A percentile compares a stretch with the other conserved stretches of the same genome.
phyloP scores from a whole-genome alignment of 768 basidiomycete species.

The Obba rivulosa region DNA sequence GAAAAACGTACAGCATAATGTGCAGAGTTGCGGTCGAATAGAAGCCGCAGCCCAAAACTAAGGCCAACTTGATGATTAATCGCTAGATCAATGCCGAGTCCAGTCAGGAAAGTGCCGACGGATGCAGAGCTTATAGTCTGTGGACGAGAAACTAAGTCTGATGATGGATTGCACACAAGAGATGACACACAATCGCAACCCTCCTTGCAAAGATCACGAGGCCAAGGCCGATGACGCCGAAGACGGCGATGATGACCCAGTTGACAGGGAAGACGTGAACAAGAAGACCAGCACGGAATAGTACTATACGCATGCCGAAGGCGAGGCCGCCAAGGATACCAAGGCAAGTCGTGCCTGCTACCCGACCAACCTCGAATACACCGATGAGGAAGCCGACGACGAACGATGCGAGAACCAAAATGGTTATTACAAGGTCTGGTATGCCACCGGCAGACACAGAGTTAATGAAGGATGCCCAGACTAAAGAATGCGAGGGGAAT shows the following conservation, averaged over 20 bases:
- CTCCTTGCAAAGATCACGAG: not conserved
- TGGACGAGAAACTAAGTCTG: not conserved
- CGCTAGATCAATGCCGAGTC: conserved; percentile 51
- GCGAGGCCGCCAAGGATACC: conserved; percentile 53
- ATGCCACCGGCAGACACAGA: conserved; percentile 43
- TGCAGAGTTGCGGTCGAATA: conserved; percentile 57
- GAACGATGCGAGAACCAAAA: conserved; percentile 46
- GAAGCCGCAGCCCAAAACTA: conserved; percentile 56
- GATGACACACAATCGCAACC: not conserved
- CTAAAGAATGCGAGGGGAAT: conserved; percentile 23
- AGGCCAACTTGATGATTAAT: conserved; percentile 55
- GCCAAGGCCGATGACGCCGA: conserved; percentile 37
- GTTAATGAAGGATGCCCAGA: conserved; percentile 62
- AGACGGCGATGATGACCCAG: conserved; percentile 47
- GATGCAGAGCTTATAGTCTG: conserved; percentile 42
- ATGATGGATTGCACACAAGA: not conserved
- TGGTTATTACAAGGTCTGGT: conserved; percentile 45
- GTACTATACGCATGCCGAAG: conserved; percentile 47
- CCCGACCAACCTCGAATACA: conserved; percentile 43
- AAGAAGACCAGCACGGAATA: conserved; percentile 47
- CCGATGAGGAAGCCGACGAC: conserved; percentile 47
- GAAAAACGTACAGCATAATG: conserved; percentile 43
- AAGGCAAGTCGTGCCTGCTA: conserved; percentile 41
- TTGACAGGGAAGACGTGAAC: conserved; percentile 37
- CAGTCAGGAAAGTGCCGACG: conserved; percentile 54